Conservation (phyloP, 768 basidiomycete species). For the Trametes sanguinea region DNA sequence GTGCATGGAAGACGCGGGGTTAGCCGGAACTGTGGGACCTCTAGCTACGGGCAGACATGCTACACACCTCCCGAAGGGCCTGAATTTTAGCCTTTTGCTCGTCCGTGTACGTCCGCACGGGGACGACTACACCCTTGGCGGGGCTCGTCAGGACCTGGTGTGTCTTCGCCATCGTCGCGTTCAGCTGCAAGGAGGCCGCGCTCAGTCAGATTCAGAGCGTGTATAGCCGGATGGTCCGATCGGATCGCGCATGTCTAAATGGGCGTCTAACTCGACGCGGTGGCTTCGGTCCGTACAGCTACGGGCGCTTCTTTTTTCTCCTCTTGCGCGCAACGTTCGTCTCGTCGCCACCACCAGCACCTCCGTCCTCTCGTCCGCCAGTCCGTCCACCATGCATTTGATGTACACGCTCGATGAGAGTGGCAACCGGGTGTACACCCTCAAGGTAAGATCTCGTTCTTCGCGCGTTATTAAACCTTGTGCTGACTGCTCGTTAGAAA, state of each 20-base stretch:
- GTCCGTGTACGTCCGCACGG: conserved; percentile 60
- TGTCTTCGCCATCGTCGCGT: conserved; percentile 41
- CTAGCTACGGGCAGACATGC: neutral
- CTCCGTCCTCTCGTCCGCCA: conserved; percentile 38
- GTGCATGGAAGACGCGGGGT: conserved; percentile 3
- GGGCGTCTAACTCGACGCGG: neutral
- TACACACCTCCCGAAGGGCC: conserved; percentile 59
- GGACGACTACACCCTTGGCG: conserved; percentile 53
- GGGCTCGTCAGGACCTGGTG: conserved; percentile 57
- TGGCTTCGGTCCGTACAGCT: neutral
- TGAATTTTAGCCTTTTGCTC: conserved; percentile 63
- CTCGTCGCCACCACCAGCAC: neutral
- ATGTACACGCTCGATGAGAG: conserved; percentile 86
- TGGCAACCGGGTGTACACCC: conserved; percentile 87
- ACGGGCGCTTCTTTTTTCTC: conserved; percentile 8
- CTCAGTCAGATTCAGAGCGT: neutral
- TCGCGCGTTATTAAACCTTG: neutral
- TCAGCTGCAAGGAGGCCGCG: neutral
- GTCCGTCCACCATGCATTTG: conserved; percentile 89
- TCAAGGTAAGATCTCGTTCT: conserved; percentile 63
- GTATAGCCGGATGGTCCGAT: neutral
- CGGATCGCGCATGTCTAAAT: neutral
- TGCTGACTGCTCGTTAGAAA: conserved; percentile 61
- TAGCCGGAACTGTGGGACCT: neutral
- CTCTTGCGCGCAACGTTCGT: conserved; percentile 7